Conservation (phyloP, 2,329 filamentous ascomycete species). For the Chrysoporthe cubensis region DNA sequence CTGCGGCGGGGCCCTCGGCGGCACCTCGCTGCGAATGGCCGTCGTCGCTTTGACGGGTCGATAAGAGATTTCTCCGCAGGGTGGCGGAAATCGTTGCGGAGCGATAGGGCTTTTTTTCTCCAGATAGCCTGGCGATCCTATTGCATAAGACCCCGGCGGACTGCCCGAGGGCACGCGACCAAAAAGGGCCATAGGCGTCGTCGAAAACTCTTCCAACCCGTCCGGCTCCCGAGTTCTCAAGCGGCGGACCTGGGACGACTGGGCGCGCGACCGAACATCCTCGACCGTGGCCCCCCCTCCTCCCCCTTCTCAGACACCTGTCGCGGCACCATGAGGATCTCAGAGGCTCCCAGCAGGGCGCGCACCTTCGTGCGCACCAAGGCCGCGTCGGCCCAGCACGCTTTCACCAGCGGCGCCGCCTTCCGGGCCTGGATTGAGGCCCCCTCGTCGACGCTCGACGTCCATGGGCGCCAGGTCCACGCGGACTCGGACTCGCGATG, state of each 20-base stretch:
- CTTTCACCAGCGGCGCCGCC: slow-evolving; percentile 19
- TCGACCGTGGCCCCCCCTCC: not conserved
- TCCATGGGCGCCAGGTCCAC: slow-evolving; percentile 10
- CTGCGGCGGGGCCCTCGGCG: not conserved
- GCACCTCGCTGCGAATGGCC: slow-evolving; percentile 3
- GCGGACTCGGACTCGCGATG: slow-evolving; percentile 7
- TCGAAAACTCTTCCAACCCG: not conserved
- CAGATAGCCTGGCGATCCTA: not conserved
- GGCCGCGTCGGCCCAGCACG: slow-evolving; percentile 15
- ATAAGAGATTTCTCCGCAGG: slow-evolving; percentile 8
- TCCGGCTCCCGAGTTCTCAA: not conserved
- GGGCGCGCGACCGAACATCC: not conserved
- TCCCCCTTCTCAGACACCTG: not conserved
- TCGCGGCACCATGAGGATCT: slow-evolving; percentile 15
- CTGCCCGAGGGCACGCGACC: not conserved
- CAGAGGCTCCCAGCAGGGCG: slow-evolving; percentile 16
- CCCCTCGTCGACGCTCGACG: slow-evolving; percentile 13
- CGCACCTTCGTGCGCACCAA: slow-evolving; percentile 17
- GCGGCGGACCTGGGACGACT: not conserved
- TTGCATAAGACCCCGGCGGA: too few relatives aligned
- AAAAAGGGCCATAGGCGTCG: not conserved
- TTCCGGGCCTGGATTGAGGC: slow-evolving; percentile 24
- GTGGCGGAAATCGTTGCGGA: slow-evolving; percentile 10
- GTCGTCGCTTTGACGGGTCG: slow-evolving; percentile 1
- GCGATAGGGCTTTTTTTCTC: slow-evolving; percentile 2